Evolutionary conservation across 1,139 yeast species (phyloP), one percentile per base, ranked within the genome.

Genomic region (Taphrina sp.): DNA sequence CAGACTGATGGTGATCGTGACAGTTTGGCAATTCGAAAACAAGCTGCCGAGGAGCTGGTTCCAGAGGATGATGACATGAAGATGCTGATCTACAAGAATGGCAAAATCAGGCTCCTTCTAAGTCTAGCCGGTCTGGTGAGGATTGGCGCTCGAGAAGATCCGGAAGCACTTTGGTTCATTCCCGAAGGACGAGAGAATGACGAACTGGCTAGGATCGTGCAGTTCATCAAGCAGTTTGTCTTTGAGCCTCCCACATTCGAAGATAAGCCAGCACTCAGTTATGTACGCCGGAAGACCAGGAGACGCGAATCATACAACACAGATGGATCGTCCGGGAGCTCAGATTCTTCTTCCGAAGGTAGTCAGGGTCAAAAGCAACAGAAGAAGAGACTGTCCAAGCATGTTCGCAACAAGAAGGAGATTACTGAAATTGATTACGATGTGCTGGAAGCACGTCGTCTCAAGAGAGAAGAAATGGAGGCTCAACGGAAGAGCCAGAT

Each of bases 211-310:
- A 39, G 37, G 10, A 33, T 47, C 33, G 34, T 59, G 12, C 31
- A 5, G 2, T 23, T 49, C 34, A 41, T 59, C 29, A 56, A 54
- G 20, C 41, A 28, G 7, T 53, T 39, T 35, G 37, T 34, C 10
- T 56, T 47, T 20, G 45, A 55, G 14, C 61, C 61, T 2, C 61
- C 61, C n/a, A 29, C 47, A 10, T 59, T 59, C 37, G 58, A 57
- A 17, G 61, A 47, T 19, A 37, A 53, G 29, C 24, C 42, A 7
- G 61, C 61, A 5, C 33, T 36, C 22, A 41, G 26, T 29, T 52
- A 47, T 26, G 37, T 52, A 37, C 46, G 61, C 12, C 47, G 57
- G 14, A 42, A 56, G 34, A 39, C 24, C 22, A 28, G 39, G 26
- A 42, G 42, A 31, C 20, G 55, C 5, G 36, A 22, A 12, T 19